Conservation (phyloP, 495 filamentous ascomycete species). For the Podospora pseudoanserina region DNA sequence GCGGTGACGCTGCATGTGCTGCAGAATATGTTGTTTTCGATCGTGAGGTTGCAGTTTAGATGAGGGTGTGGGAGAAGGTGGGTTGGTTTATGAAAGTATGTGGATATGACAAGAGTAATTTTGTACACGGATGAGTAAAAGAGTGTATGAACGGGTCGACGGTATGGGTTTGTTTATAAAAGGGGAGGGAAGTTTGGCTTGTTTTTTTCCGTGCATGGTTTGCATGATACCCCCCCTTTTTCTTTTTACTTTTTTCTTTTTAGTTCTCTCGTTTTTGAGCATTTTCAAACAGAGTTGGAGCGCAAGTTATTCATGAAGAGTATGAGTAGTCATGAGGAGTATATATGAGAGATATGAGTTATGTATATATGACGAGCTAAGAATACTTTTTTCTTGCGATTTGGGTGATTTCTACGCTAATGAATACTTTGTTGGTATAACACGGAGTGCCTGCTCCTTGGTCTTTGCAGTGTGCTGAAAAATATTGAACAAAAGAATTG, state of each 20-base stretch:
- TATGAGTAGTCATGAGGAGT: too few species aligned
- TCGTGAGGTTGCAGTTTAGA: slow-evolving; percentile 57
- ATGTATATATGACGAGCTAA: too few species aligned
- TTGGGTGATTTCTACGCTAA: not conserved
- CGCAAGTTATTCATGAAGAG: too few species aligned
- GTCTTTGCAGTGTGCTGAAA: not conserved
- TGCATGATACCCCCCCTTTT: not conserved
- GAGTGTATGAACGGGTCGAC: not conserved
- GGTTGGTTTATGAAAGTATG: not conserved
- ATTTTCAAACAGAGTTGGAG: too few species aligned
- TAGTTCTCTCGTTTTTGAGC: not conserved
- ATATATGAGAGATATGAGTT: too few species aligned
- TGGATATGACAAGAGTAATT: not conserved
- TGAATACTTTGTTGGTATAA: not conserved
- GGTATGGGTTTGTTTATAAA: not conserved
- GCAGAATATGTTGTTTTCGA: slow-evolving; percentile 65
- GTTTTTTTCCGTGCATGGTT: not conserved
- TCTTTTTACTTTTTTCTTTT: not conserved
- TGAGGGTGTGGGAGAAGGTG: slow-evolving; percentile 21
- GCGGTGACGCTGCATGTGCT: slow-evolving; percentile 61
- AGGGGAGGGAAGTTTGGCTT: not conserved
- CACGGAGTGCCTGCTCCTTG: not conserved
- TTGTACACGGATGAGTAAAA: not conserved
- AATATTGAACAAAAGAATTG: not conserved
- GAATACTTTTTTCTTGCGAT: not conserved